These are phyloP conservation scores for Lanmaoa rubissima DNA, from an alignment of 768 basidiomycete species.

Conservation along the genomic window DNA sequence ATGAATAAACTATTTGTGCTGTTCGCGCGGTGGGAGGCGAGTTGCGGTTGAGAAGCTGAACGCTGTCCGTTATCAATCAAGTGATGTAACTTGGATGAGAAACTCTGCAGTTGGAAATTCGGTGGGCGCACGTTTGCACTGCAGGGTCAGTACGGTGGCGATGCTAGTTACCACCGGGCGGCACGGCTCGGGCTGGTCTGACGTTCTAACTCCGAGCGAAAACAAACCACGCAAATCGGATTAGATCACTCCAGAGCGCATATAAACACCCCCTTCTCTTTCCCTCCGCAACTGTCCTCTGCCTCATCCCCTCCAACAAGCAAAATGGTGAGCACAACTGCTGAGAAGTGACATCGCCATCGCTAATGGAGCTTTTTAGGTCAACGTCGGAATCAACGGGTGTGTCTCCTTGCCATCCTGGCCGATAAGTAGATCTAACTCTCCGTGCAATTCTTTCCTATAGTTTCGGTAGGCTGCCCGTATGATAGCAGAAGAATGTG, in stretches of 20 bases:
- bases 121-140: slow-evolving; percentile 10
- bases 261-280: slow-evolving; percentile 25
- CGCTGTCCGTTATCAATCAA: background rate
- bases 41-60: background rate
- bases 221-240: slow-evolving; percentile 22
- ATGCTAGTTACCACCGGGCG: slow-evolving; percentile 15
- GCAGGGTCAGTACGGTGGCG: background rate
- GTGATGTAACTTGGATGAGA: background rate
- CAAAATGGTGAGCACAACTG: slow-evolving; percentile 26
- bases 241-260: slow-evolving; percentile 17
- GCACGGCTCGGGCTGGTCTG: slow-evolving; percentile 12
- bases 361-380: slow-evolving; percentile 30
- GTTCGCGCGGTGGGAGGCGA: too few relatives aligned
- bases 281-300: background rate
- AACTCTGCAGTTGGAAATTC: background rate
- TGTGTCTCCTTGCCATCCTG: slow-evolving; percentile 37
- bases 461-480: slow-evolving; percentile 65
- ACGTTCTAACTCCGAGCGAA: slow-evolving; percentile 28
- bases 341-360: background rate
- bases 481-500: background rate
- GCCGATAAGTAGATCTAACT: slow-evolving; percentile 14
- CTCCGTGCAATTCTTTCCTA: slow-evolving; percentile 5
- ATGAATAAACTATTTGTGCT: too few relatives aligned
- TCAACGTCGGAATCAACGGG: slow-evolving; percentile 98
- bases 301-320: slow-evolving; percentile 6